Percentiles rank a stretch among this genome's conserved stretches.
Evolutionary conservation across 345 rosid species (phyloP).

Genomic region (Pistacia vera): DNA sequence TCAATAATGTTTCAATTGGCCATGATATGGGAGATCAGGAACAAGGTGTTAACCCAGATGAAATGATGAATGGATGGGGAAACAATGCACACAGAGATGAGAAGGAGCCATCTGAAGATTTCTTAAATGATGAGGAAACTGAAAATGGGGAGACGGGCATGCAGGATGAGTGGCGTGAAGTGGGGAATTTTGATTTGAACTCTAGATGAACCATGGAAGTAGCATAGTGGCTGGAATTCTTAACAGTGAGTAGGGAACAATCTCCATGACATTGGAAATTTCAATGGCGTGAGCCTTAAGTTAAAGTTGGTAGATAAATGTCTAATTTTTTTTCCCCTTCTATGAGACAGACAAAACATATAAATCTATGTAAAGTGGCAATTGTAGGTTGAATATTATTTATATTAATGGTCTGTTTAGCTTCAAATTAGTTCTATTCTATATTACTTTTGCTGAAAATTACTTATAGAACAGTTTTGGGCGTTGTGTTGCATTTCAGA

Average conservation of each 20-base stretch:
- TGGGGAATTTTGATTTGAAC: constrained; percentile 82
- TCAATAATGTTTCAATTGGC: too few relatives aligned
- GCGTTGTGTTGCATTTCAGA: too few relatives aligned
- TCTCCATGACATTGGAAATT: background rate
- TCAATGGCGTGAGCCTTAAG: background rate
- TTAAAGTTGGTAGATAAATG: background rate
- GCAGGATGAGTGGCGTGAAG: constrained; percentile 68
- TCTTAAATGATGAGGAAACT: constrained; percentile 87
- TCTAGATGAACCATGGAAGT: constrained; percentile 35
- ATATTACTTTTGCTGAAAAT: too few relatives aligned
- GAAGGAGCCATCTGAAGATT: constrained; percentile 87
- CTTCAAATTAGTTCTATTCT: too few relatives aligned
- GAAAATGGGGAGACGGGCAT: constrained; percentile 73
- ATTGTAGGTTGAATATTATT: too few relatives aligned
- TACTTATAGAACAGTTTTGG: too few relatives aligned
- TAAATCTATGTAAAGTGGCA: too few relatives aligned
- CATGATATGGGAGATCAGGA: too few relatives aligned
- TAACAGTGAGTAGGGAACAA: background rate
- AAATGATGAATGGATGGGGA: constrained; percentile 95
- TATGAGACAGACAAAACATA: too few relatives aligned
- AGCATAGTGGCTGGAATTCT: background rate
- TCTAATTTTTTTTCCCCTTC: too few relatives aligned
- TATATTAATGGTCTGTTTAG: too few relatives aligned
- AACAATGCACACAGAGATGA: constrained; percentile 72
- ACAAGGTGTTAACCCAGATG: constrained; percentile 48